Conservation (phyloP, 2,329 filamentous ascomycete genomes). For the Exophiala sp. region DNA sequence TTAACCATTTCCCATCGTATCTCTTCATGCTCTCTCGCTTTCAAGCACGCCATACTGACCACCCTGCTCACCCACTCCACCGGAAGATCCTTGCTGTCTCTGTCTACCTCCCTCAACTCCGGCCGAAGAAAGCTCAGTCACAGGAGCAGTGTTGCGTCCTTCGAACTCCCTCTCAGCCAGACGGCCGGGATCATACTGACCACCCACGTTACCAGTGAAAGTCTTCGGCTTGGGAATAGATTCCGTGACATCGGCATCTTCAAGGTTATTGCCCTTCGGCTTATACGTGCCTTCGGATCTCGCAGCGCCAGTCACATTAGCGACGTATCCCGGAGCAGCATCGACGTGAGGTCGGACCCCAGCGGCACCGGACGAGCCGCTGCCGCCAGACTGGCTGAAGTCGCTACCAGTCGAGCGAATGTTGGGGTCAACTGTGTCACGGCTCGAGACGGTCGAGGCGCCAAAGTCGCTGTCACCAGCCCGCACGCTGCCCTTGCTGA, state of each 20-base stretch:
- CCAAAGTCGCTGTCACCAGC: conserved; percentile 18
- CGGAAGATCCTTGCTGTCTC: conserved; percentile 27
- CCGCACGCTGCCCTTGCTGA: conserved; percentile 23
- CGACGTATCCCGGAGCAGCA: conserved; percentile 28
- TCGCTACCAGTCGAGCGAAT: conserved; percentile 18
- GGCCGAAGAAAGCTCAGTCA: conserved; percentile 15
- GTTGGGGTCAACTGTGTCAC: conserved; percentile 13
- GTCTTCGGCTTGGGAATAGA: conserved; percentile 42
- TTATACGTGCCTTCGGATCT: conserved; percentile 33
- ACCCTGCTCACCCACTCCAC: conserved; percentile 5
- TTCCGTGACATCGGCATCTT: conserved; percentile 35
- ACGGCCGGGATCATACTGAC: conserved; percentile 51
- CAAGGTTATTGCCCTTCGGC: conserved; percentile 50
- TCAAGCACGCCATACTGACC: conserved; percentile 19
- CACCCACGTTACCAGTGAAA: conserved; percentile 50
- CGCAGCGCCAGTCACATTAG: conserved; percentile 23
- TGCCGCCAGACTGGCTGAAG: background rate
- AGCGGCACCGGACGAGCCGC: background rate
- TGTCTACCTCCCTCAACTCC: conserved; percentile 26
- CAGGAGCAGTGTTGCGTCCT: conserved; percentile 28
- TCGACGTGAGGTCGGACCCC: conserved; percentile 17
- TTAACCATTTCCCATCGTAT: background rate
- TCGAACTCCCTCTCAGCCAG: conserved; percentile 39
- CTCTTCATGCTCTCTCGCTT: conserved; percentile 19
- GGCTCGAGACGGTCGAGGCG: conserved; percentile 7